These are phyloP conservation scores for Cladosporium oxysporum DNA, from an alignment of 2,329 filamentous ascomycete genomes.

Conservation along the genomic window DNA sequence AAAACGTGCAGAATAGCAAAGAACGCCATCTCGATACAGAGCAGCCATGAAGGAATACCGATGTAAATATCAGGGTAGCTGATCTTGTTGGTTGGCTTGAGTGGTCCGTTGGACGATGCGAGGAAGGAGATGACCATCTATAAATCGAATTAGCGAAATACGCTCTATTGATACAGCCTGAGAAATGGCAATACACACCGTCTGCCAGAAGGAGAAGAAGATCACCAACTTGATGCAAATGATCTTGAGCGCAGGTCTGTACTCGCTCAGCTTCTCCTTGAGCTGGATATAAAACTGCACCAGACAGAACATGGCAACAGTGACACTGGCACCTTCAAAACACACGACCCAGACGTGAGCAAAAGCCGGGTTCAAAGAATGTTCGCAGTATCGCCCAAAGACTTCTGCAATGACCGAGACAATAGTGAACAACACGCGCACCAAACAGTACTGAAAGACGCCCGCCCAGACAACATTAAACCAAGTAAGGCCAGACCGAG, in stretches of 20 bases:
- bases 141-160: slow-evolving; percentile 15
- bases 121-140: slow-evolving; percentile 62
- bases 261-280: slow-evolving; percentile 64
- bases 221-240: slow-evolving; percentile 87
- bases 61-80: slow-evolving; percentile 76
- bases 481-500: slow-evolving; percentile 80
- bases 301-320: slow-evolving; percentile 84
- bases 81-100: slow-evolving; percentile 64
- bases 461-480: slow-evolving; percentile 83
- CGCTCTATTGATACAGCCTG: not conserved
- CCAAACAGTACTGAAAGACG: slow-evolving; percentile 83
- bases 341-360: slow-evolving; percentile 80
- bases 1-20: slow-evolving; percentile 78
- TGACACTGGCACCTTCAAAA: slow-evolving; percentile 71
- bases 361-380: slow-evolving; percentile 74
- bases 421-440: slow-evolving; percentile 77
- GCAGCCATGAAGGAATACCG: slow-evolving; percentile 73
- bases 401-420: slow-evolving; percentile 73
- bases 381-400: slow-evolving; percentile 72
- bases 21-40: slow-evolving; percentile 82
- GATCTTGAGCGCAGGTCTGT: slow-evolving; percentile 77
- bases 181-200: slow-evolving; percentile 38
- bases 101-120: slow-evolving; percentile 60
- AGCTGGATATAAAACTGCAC: slow-evolving; percentile 86
- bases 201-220: slow-evolving; percentile 89